Base-by-base conservation (phyloP, 257 asterid genomes). In the Primulina huaijiensis region DNA sequence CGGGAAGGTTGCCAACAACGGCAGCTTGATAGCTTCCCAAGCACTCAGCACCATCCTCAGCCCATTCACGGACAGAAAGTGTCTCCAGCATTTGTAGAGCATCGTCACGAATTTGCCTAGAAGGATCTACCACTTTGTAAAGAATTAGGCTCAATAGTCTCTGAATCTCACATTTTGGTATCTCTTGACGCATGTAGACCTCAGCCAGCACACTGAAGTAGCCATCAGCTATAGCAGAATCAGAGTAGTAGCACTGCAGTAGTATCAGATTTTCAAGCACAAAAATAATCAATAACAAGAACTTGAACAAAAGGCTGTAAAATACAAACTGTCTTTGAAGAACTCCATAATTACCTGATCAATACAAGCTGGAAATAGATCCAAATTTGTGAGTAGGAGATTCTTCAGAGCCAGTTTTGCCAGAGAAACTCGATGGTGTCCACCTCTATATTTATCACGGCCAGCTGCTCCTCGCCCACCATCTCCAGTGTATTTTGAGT, bases 71-170 rank as follows among this genome's bases (percentile, higher is more conserved):
- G 67, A 86, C 77, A 70, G 99, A 91, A 69, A 94, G 96, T n/a
- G 97, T 94, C 84, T 94, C 99, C 9, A 94, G 99, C 97, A 91
- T 94, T 81, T 94, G 99, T 78, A 94, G 99, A 74, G 99, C 99
- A 76, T 94, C 97, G 62, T 94, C 99, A 34, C 99, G 97, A 74
- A 94, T 94, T 83, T 94, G 99, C 76, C 97, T 80, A 10, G 99
- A 91, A 69, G 97, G 99, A 74, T 94, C 99, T 77, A 94, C 99
- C 83, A 94, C 99, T 85, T 94, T 94, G 87, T 94, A 94, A 55
- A 91, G 99, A 82, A 94, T 94, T 62, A 94, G 82, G 84, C 99
- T 94, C 75, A 94, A 77, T 8, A 94, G 86, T 70, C 99, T 89
- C 81, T 94, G 99, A 67, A 91, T 91, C 84, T 94, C 99, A 78